Conservation (phyloP, 2,329 filamentous ascomycete genomes). For the Chaetomium sp. region DNA sequence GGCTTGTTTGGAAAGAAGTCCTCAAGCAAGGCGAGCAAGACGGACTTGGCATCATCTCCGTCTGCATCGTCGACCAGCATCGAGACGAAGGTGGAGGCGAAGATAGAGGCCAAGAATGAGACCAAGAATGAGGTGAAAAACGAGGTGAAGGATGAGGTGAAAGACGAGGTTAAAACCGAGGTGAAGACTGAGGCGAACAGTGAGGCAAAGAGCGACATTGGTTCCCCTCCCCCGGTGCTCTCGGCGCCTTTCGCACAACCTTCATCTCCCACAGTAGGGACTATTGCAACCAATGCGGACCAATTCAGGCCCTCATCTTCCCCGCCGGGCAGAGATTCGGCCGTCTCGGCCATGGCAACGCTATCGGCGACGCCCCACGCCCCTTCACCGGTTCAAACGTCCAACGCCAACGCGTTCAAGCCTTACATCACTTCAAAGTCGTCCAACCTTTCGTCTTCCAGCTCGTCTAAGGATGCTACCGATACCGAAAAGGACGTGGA, state of each 20-base stretch:
- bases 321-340: constrained; percentile 60
- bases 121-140: constrained; percentile 7
- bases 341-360: constrained; percentile 66
- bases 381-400: constrained; percentile 53
- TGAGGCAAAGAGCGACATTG: constrained; percentile 35
- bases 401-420: constrained; percentile 45
- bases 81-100: constrained; percentile 25
- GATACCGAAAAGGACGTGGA: constrained; percentile 46
- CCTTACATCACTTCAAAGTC: constrained; percentile 44
- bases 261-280: constrained; percentile 66
- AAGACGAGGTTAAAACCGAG: constrained; percentile 13
- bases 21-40: constrained; percentile 44
- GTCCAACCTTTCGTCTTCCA: constrained; percentile 52
- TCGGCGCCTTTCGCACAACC: constrained; percentile 65
- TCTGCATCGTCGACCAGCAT: constrained; percentile 38
- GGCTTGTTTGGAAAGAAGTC: constrained; percentile 56
- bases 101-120: constrained; percentile 39
- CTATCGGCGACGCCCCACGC: constrained; percentile 64
- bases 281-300: constrained; percentile 68
- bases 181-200: background rate
- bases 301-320: constrained; percentile 60
- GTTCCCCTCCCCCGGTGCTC: constrained; percentile 57
- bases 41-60: constrained; percentile 35
- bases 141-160: constrained; percentile 15
- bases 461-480: constrained; percentile 50